phyloP scores from a whole-genome alignment of 805 yeast species.

The Danielia oregonensis region DNA sequence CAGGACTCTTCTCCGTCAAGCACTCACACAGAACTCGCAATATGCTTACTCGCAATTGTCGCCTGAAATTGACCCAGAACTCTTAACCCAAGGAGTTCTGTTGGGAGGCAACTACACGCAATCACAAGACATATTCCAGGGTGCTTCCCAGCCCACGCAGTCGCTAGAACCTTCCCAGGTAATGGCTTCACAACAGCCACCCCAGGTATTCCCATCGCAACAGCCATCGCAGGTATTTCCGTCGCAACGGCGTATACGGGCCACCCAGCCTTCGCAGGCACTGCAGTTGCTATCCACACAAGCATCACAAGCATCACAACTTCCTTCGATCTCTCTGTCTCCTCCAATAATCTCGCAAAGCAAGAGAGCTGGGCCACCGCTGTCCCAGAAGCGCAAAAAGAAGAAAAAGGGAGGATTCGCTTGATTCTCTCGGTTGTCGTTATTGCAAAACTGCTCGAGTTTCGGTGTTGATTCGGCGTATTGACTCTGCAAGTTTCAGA shows the following conservation, averaged over 20 bases:
- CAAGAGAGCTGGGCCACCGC: conserved; percentile 7
- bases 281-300: no score
- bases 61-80: neutral
- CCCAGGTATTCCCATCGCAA: neutral
- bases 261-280: no score
- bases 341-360: conserved; percentile 2
- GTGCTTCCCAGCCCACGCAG: neutral
- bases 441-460: conserved; percentile 13
- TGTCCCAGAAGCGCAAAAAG: conserved; percentile 33
- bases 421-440: neutral
- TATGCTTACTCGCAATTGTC: neutral
- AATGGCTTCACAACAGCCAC: neutral
- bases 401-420: conserved; percentile 51
- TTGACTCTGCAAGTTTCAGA: conserved; percentile 22
- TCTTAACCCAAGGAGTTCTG: no score
- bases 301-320: no score
- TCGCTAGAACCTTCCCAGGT: conserved; percentile 1
- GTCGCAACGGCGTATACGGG: no score
- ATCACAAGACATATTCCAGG: no score
- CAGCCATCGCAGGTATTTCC: no score
- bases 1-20: conserved; percentile 6
- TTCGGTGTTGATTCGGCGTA: conserved; percentile 25
- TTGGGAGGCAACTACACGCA: no score
- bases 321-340: neutral
- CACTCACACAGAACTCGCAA: conserved; percentile 11